These are phyloP conservation scores for Emergomyces pasteurianus DNA, from an alignment of 2,329 filamentous ascomycete genomes.

Conservation along the genomic window DNA sequence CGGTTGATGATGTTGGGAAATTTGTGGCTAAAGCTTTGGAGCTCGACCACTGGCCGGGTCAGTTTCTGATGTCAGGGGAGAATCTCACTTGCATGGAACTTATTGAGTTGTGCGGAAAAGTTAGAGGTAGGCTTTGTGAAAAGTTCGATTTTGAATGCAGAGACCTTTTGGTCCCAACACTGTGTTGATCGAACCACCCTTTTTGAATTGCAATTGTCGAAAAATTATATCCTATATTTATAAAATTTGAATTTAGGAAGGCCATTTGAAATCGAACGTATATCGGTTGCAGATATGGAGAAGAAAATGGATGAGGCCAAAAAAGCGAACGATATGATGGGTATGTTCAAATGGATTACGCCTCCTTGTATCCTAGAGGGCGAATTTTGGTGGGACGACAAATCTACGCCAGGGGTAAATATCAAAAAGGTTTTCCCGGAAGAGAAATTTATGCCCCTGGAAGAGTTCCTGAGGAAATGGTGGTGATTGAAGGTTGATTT, in stretches of 20 bases:
- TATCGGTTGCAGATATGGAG: neutral
- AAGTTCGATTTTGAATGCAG: neutral
- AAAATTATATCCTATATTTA: neutral
- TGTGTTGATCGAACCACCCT: no score
- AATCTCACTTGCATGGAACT: neutral
- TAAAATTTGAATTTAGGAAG: neutral
- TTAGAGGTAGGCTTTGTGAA: neutral
- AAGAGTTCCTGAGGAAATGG: neutral
- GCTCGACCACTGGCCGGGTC: neutral
- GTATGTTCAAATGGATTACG: neutral
- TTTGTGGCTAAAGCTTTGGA: slow-evolving; percentile 1
- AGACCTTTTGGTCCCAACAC: no score
- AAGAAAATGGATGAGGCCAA: neutral
- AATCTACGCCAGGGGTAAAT: neutral
- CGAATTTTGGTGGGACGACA: slow-evolving; percentile 1
- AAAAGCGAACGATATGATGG: neutral
- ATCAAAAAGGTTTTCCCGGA: neutral
- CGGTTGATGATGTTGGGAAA: neutral
- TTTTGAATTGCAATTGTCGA: neutral
- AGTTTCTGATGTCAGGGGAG: neutral
- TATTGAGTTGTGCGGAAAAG: neutral
- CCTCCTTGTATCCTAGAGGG: neutral
- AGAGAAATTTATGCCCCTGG: neutral
- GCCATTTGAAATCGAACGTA: neutral
- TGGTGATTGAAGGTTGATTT: neutral